Evolutionary conservation across 495 filamentous ascomycete species (phyloP).

Genomic region (Trichoderma erinaceum): DNA sequence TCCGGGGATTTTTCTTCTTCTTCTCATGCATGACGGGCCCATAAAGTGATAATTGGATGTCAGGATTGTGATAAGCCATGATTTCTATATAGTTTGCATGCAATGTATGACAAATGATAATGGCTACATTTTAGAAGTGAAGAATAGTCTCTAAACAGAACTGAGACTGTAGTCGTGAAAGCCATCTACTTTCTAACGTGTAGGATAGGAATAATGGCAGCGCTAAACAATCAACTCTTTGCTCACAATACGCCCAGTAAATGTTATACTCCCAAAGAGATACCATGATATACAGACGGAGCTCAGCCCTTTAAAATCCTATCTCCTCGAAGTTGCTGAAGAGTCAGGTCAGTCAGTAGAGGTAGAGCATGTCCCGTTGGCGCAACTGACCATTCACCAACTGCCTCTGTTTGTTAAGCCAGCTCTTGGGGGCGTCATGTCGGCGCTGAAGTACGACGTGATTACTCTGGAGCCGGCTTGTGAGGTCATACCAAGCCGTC

Average conservation of each 20-base stretch:
- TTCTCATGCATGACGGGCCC: too few relatives aligned
- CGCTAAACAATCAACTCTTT: constrained; percentile 3
- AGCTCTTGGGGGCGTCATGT: constrained; percentile 75
- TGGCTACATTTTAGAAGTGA: background rate
- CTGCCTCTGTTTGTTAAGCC: constrained; percentile 83
- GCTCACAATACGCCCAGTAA: background rate
- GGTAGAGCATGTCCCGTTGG: constrained; percentile 5
- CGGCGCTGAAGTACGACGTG: constrained; percentile 70
- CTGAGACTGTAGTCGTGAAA: background rate
- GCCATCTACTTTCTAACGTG: background rate
- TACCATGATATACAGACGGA: background rate
- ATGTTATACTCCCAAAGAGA: background rate
- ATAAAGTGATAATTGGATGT: background rate
- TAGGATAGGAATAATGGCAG: background rate
- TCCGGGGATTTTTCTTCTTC: background rate
- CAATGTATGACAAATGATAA: background rate
- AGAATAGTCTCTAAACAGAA: background rate
- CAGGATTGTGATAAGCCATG: background rate
- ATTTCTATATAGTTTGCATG: background rate
- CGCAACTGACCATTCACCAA: constrained; percentile 51
- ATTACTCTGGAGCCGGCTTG: constrained; percentile 79
- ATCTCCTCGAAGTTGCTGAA: constrained; percentile 43
- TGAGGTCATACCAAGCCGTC: constrained; percentile 88
- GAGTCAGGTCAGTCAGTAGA: constrained; percentile 17
- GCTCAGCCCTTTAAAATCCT: constrained; percentile 26